Conservation (phyloP, 2,329 filamentous ascomycete species). For the Rhynchosporium secalis region DNA sequence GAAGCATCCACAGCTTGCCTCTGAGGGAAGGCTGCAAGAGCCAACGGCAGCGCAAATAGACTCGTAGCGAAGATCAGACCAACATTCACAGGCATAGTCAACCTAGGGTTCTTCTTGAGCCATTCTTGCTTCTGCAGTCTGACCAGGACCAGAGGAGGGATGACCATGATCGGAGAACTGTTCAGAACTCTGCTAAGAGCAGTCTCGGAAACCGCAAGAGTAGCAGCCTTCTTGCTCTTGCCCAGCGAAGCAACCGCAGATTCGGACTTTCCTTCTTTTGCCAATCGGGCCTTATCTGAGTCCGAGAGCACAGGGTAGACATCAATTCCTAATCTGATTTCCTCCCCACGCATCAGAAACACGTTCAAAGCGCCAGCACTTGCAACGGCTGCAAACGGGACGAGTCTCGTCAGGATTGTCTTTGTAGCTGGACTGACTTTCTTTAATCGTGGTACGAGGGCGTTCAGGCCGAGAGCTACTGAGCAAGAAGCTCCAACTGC, state of each 20-base stretch:
- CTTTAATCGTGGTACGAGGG: conserved; percentile 82
- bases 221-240: conserved; percentile 84
- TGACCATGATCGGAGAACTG: conserved; percentile 93
- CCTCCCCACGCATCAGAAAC: conserved; percentile 95
- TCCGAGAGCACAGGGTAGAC: conserved; percentile 80
- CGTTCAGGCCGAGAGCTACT: conserved; percentile 89
- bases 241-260: conserved; percentile 72
- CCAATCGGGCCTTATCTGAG: conserved; percentile 61
- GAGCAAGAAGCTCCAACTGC: conserved; percentile 92
- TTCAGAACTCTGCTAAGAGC: conserved; percentile 90
- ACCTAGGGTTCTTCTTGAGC: conserved; percentile 73
- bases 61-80: conserved; percentile 84
- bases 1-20: conserved; percentile 76
- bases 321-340: conserved; percentile 91
- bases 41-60: conserved; percentile 84
- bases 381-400: conserved; percentile 94
- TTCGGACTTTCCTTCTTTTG: conserved; percentile 59
- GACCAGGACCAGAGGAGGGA: conserved; percentile 85
- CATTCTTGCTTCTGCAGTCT: conserved; percentile 80
- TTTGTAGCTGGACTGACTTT: conserved; percentile 72
- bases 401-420: conserved; percentile 77
- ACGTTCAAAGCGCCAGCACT: conserved; percentile 91
- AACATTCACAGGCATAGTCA: conserved; percentile 82
- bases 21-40: conserved; percentile 90
- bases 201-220: conserved; percentile 88